phyloP scores from a whole-genome alignment of 768 basidiomycete species.

The Lanmaoa rubissima region DNA sequence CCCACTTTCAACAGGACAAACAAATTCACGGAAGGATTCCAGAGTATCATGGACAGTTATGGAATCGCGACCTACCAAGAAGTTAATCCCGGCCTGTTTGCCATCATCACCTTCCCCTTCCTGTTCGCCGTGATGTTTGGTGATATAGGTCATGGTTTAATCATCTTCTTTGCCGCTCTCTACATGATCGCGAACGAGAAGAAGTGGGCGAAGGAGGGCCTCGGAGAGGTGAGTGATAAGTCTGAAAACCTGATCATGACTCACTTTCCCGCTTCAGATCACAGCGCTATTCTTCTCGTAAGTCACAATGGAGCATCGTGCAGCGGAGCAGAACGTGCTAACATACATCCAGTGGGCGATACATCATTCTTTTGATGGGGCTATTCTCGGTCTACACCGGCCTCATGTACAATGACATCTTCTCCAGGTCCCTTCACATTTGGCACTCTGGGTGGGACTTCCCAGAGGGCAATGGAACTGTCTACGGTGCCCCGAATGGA shows the following conservation, averaged over 20 bases:
- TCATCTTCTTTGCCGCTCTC: conserved; percentile 73
- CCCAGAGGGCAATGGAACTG: conserved; percentile 45
- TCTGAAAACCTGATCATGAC: conserved; percentile 1
- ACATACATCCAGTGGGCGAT: conserved; percentile 72
- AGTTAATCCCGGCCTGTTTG: conserved; percentile 94
- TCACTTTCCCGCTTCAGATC: conserved; percentile 50
- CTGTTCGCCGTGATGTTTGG: conserved; percentile 99
- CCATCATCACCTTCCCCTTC: conserved; percentile 93
- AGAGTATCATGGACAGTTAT: conserved; percentile 97
- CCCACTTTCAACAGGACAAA: conserved; percentile 95
- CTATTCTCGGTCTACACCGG: conserved; percentile 95
- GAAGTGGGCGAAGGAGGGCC: conserved; percentile 66
- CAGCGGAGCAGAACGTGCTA: conserved; percentile 11
- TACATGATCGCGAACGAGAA: conserved; percentile 89
- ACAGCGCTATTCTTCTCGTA: conserved; percentile 89
- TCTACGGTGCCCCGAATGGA: conserved; percentile 56
- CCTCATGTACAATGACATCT: conserved; percentile 98
- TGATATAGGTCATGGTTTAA: conserved; percentile 92
- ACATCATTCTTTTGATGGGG: conserved; percentile 99
- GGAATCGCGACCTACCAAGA: conserved; percentile 95
- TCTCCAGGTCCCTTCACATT: conserved; percentile 87
- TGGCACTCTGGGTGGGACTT: conserved; percentile 89
- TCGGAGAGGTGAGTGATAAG: conserved; percentile 61
- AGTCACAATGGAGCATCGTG: conserved; percentile 34
- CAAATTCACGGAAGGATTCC: conserved; percentile 96